Conservation (phyloP, 345 rosid species). For the Bruguiera gymnorhiza region DNA sequence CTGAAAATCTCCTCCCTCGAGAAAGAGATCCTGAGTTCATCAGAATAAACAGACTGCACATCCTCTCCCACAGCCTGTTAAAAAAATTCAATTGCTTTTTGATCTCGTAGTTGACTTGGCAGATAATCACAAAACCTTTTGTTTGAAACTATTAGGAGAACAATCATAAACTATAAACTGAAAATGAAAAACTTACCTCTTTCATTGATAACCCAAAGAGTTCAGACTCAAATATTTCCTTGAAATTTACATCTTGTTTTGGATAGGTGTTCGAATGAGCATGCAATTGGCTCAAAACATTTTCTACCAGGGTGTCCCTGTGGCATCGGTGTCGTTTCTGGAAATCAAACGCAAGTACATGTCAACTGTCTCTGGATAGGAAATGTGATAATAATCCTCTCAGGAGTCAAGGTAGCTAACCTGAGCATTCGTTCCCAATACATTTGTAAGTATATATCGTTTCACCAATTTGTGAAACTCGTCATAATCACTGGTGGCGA, state of each 20-base stretch:
- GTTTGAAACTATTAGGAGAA: background rate
- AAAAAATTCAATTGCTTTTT: background rate
- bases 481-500: conserved; percentile 78
- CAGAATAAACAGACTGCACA: conserved; percentile 55
- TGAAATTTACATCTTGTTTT: conserved; percentile 56
- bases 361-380: background rate
- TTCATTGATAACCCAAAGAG: conserved; percentile 69
- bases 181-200: conserved; percentile 46
- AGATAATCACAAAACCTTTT: background rate
- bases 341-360: background rate
- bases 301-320: conserved; percentile 60
- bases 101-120: background rate
- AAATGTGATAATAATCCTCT: background rate
- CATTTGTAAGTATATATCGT: conserved; percentile 47
- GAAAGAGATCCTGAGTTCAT: conserved; percentile 57
- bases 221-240: conserved; percentile 63
- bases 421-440: conserved; percentile 76
- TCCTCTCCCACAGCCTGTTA: conserved; percentile 66
- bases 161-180: background rate
- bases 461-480: conserved; percentile 72
- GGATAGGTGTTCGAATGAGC: conserved; percentile 35
- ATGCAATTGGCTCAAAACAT: conserved; percentile 39
- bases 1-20: conserved; percentile 53
- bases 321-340: conserved; percentile 60
- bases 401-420: conserved; percentile 26